Evolutionary conservation across 129 eudicot genomes (phyloP).

Genomic region (Arctium lappa): DNA sequence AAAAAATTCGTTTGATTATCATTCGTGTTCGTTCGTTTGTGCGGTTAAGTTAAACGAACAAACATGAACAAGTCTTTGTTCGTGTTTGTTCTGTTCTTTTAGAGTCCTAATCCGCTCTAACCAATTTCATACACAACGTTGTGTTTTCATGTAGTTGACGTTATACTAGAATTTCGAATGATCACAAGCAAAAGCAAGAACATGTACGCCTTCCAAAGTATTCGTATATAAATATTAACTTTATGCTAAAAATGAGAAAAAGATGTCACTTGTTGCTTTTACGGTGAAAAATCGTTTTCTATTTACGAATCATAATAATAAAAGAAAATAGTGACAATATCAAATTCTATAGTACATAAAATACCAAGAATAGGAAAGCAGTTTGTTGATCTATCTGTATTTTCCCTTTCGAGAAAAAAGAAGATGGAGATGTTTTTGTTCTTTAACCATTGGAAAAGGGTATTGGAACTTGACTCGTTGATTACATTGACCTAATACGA

Average conservation of each 20-base stretch:
- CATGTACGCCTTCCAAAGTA: background rate
- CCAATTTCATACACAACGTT: background rate
- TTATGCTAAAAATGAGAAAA: background rate
- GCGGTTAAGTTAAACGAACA: no score
- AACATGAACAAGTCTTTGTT: no score
- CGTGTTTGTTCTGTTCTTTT: no score
- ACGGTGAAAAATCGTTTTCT: constrained; percentile 9
- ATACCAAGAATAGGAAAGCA: background rate
- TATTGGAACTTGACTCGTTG: constrained; percentile 10
- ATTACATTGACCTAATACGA: background rate
- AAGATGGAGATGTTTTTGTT: background rate
- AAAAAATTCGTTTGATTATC: no score
- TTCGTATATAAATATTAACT: background rate
- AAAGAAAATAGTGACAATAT: background rate
- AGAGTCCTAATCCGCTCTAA: background rate
- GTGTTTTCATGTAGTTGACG: background rate
- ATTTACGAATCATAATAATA: background rate
- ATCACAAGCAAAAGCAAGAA: background rate
- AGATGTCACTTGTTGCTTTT: background rate
- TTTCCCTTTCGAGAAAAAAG: background rate
- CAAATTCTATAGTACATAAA: background rate
- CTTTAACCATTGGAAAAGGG: background rate
- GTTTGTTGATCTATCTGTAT: background rate
- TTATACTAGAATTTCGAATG: background rate
- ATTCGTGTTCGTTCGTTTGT: no score